Evolutionary conservation across 2,329 filamentous ascomycete species (phyloP), one percentile per base, ranked within the genome.

Genomic region (Bipolaris gigantea): DNA sequence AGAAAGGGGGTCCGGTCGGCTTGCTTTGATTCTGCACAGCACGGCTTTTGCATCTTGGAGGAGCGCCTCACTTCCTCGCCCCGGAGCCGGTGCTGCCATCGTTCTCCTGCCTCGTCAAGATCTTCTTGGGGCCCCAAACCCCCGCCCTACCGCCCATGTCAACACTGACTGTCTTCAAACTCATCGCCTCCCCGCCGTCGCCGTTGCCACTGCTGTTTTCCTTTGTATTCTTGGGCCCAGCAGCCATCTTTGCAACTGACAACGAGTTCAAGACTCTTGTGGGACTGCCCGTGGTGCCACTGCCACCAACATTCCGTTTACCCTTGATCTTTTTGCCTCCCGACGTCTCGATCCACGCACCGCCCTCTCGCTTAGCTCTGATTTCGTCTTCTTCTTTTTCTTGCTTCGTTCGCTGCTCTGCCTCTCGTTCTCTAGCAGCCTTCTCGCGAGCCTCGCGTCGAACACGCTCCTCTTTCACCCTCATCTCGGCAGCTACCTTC

Each of bases 121-220:
- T 66, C 59, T 61, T 66, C 61, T 62, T 68, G 9, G 64, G 64
- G 8, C 62, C 64, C 65, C 65, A 68, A n/a, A 33, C 32, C 3
- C 65, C 65, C n/a, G 64, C 65, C 41, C 65, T 49, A 32, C 65
- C 64, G 21, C 60, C 54, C 15, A 32, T 7, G 40, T 66, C 60
- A 32, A 46, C 44, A 16, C 45, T 39, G 7, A 58, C 51, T 18
- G 55, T 64, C 39, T 55, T 57, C 27, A 38, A 43, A 35, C 46
- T 54, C 51, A 51, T 55, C 48, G 10, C 40, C 10, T 48, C 53
- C 32, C 35, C 45, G 34, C 46, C 32, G 2, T 30, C 34, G 18
- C 41, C 32, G 3, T 30, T 41, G 19, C 15, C 16, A 19, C 27
- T 42, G 19, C 13, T 23, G 11, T 35, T 51, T 8, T 52, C 53